Conservation (phyloP, 805 yeast genomes). For the Candida silvatica region DNA sequence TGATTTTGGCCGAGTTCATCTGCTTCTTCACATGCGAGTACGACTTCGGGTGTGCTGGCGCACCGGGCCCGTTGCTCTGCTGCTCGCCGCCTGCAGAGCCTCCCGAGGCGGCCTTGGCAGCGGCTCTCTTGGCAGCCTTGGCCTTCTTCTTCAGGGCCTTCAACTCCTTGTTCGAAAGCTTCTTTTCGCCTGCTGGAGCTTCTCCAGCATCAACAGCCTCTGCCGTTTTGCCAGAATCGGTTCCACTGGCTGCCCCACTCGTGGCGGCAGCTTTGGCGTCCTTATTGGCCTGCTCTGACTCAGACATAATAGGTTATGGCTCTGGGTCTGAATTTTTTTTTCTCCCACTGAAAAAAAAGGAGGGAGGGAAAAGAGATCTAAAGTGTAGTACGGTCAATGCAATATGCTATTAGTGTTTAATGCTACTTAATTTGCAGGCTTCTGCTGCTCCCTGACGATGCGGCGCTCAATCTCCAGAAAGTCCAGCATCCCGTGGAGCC, state of each 20-base stretch:
- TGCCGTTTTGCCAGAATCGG: no score
- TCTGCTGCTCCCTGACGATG: no score
- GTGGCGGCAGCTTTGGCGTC: no score
- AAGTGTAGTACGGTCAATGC: no score
- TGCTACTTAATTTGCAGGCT: no score
- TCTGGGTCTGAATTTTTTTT: no score
- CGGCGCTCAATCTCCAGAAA: background rate
- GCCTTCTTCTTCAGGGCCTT: slow-evolving; percentile 84
- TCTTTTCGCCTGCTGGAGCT: slow-evolving; percentile 3
- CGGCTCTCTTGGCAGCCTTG: slow-evolving; percentile 89
- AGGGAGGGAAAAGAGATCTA: no score
- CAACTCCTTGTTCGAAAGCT: slow-evolving; percentile 66
- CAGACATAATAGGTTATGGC: no score
- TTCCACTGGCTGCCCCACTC: no score
- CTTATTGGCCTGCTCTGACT: no score
- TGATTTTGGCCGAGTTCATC: slow-evolving; percentile 40
- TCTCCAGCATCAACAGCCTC: background rate
- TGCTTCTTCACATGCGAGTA: slow-evolving; percentile 46
- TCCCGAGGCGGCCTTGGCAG: slow-evolving; percentile 47
- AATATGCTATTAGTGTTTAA: no score
- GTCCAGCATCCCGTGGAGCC: background rate
- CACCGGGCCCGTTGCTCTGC: slow-evolving; percentile 1
- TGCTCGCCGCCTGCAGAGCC: background rate
- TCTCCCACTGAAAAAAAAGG: no score
- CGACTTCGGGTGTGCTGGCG: slow-evolving; percentile 25